Evolutionary conservation across 352 stramenopile genomes (phyloP), one percentile per base, ranked within the genome.

Genomic region (Aphanomyces cochlioides): DNA sequence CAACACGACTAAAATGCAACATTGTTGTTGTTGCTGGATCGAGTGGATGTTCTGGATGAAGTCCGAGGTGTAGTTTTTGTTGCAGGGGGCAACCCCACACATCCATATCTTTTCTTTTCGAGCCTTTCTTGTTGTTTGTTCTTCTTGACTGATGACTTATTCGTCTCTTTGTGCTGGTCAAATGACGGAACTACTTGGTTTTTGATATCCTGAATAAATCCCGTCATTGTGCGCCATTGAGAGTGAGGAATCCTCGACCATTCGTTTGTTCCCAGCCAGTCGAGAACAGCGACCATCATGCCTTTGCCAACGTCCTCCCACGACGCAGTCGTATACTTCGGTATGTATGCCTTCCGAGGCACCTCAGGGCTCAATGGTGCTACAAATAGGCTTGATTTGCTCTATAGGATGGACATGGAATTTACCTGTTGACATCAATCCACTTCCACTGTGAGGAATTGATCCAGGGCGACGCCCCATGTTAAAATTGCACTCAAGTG

Each of bases 401-500:
- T 45, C 77, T 73, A 40, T 87, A 87, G 15, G 85, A 54, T 28
- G 78, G 79, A 50, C 72, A 73, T 2, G 70, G 71, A 48, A 69
- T 39, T 15, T 66, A 68, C 4, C 48, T 15, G 40, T 48, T 17
- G 65, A 45, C 74, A 58, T 41, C 73, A 73, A 1, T 73, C 78
- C 10, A 66, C 67, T 43, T 76, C 76, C 38, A 80, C 66, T 72
- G 77, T 77, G 21, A 7, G 50, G 53, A 53, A 56, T 47, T 7
- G 19, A 67, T 47, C 67, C 66, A 19, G 65, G 39, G 48, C 75
- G 78, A 12, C 80, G 75, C 0, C 84, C 86, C 74, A 82, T 86
- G 73, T 96, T 95, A 80, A 97, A 97, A 74, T 97, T 97, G 76
- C 90, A 97, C 75, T 97, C 91, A 43, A 97, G 83, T 8, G 91